These are phyloP conservation scores for Eucalyptus tenuipes DNA, from an alignment of 345 rosid species.

Conservation along the genomic window DNA sequence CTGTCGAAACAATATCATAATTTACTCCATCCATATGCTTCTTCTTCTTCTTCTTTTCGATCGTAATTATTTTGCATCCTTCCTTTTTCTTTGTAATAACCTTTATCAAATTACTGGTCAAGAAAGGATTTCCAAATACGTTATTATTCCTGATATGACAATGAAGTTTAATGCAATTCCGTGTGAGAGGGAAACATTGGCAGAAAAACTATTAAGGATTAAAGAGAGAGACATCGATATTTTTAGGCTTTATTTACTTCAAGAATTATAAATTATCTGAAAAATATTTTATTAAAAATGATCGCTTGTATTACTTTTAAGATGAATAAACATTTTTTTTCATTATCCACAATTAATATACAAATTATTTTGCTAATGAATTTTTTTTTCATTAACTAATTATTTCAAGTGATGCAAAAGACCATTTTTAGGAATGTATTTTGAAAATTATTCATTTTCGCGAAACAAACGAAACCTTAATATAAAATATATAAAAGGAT, in stretches of 20 bases:
- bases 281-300: too few species aligned
- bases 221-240: not conserved
- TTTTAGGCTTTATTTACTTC: not conserved
- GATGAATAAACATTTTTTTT: too few species aligned
- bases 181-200: not conserved
- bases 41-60: too few species aligned
- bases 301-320: too few species aligned
- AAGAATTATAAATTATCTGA: too few species aligned
- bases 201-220: not conserved
- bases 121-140: not conserved
- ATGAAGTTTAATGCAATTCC: not conserved
- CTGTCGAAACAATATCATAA: not conserved
- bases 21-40: not conserved
- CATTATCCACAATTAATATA: too few species aligned
- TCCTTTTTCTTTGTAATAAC: not conserved
- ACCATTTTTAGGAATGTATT: too few species aligned
- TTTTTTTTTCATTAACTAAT: too few species aligned
- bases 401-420: too few species aligned
- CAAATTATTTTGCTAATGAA: not conserved
- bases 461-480: fast-evolving
- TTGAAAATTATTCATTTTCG: too few species aligned
- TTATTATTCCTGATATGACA: not conserved
- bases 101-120: not conserved
- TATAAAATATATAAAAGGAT: not conserved
- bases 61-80: not conserved